A percentile compares a stretch with the other conserved stretches of the same genome.
Conservation (phyloP, 2,329 filamentous ascomycete species). For the Eurotiales sp. region DNA sequence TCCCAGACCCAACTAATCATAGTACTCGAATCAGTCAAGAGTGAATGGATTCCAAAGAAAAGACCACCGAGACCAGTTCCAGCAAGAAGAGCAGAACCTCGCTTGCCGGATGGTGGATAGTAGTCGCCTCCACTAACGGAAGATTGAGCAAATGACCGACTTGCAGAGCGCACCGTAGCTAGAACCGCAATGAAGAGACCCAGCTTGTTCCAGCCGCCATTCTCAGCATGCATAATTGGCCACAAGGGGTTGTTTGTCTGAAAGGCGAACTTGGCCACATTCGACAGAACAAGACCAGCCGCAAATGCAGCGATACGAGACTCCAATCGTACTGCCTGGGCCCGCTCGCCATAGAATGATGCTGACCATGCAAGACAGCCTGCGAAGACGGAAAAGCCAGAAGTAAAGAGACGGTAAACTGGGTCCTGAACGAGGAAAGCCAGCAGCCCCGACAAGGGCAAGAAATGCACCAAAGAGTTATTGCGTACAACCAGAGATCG, state of each 20-base stretch:
- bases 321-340: conserved; percentile 60
- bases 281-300: conserved; percentile 78
- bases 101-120: conserved; percentile 50
- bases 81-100: conserved; percentile 67
- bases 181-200: conserved; percentile 73
- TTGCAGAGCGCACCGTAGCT: conserved; percentile 71
- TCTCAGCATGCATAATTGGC: conserved; percentile 85
- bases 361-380: conserved; percentile 80
- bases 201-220: conserved; percentile 87
- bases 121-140: conserved; percentile 51
- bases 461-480: conserved; percentile 66
- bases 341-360: conserved; percentile 73
- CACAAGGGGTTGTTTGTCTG: conserved; percentile 95
- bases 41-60: conserved; percentile 84
- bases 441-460: conserved; percentile 73
- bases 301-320: conserved; percentile 75
- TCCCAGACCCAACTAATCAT: conserved; percentile 99
- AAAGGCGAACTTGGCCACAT: conserved; percentile 86
- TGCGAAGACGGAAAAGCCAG: conserved; percentile 76
- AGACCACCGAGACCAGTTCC: conserved; percentile 77
- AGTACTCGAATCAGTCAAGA: conserved; percentile 94
- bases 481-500: conserved; percentile 67
- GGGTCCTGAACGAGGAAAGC: conserved; percentile 75
- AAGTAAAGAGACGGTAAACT: conserved; percentile 70
- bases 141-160: conserved; percentile 44